Evolutionary conservation across 2,329 filamentous ascomycete species (phyloP).

Genomic region (Stagonosporopsis cucurbitacearum): DNA sequence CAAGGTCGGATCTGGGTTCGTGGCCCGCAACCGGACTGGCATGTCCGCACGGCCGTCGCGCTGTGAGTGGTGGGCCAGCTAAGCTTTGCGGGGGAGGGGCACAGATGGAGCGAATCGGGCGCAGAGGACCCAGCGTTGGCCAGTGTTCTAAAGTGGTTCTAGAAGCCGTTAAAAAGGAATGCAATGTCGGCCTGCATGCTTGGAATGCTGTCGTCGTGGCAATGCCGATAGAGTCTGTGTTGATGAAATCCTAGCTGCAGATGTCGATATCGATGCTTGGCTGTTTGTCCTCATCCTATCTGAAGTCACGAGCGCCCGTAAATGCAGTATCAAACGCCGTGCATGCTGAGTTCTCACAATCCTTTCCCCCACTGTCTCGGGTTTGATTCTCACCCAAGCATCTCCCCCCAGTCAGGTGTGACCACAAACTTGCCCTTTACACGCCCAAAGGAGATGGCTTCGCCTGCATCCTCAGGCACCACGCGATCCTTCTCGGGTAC

Average conservation of each 20-base stretch:
- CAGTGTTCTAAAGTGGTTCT: constrained; percentile 1
- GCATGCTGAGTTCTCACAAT: not conserved
- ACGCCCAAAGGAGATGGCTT: constrained; percentile 64
- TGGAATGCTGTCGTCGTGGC: not conserved
- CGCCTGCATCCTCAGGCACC: constrained; percentile 47
- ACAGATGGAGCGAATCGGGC: constrained; percentile 8
- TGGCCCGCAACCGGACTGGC: constrained; percentile 10
- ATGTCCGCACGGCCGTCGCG: constrained; percentile 9
- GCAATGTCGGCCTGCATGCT: not conserved
- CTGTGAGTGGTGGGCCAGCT: constrained; percentile 3
- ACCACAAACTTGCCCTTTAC: constrained; percentile 71
- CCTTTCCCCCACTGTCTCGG: not conserved
- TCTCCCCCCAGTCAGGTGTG: constrained; percentile 65
- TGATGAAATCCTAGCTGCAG: not conserved
- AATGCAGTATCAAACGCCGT: constrained; percentile 7
- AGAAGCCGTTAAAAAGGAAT: constrained; percentile 1
- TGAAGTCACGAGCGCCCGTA: constrained; percentile 1
- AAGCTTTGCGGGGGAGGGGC: constrained; percentile 20
- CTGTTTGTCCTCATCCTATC: too few species aligned
- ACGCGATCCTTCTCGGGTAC: constrained; percentile 45
- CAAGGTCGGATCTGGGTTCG: constrained; percentile 11
- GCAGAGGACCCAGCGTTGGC: constrained; percentile 5
- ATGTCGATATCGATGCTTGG: not conserved
- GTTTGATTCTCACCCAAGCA: constrained; percentile 46
- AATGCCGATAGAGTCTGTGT: not conserved